Conservation (phyloP, 2,329 filamentous ascomycete genomes). For the Trichoderma afroharzianum region DNA sequence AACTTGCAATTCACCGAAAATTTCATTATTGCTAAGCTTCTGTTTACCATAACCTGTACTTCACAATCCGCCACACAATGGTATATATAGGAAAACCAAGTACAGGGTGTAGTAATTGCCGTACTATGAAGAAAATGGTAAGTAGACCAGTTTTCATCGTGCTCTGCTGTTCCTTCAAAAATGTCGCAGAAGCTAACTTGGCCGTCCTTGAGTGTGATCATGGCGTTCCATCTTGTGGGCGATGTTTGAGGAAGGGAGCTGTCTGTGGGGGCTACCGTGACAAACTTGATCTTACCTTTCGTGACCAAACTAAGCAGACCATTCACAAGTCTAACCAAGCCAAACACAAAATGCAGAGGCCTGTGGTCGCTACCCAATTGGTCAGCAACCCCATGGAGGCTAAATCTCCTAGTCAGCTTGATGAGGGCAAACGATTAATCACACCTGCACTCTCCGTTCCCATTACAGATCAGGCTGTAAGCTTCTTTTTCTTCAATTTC, state of each 20-base stretch:
- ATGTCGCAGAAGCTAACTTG: neutral
- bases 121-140: neutral
- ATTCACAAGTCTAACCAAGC: neutral
- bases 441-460: neutral
- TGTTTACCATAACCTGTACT: neutral
- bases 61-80: neutral
- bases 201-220: neutral
- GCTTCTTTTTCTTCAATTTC: neutral
- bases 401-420: neutral
- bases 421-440: neutral
- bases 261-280: neutral
- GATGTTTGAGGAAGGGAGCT: neutral
- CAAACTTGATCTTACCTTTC: neutral
- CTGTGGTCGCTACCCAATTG: neutral
- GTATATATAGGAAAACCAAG: neutral
- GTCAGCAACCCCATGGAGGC: neutral
- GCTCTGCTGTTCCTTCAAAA: neutral
- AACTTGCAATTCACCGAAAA: neutral
- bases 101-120: neutral
- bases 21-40: neutral
- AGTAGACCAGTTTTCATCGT: neutral
- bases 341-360: neutral
- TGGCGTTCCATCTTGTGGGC: neutral
- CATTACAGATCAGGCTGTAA: neutral
- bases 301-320: neutral